phyloP scores from a whole-genome alignment of 345 rosid genomes.

The Hevea brasiliensis region DNA sequence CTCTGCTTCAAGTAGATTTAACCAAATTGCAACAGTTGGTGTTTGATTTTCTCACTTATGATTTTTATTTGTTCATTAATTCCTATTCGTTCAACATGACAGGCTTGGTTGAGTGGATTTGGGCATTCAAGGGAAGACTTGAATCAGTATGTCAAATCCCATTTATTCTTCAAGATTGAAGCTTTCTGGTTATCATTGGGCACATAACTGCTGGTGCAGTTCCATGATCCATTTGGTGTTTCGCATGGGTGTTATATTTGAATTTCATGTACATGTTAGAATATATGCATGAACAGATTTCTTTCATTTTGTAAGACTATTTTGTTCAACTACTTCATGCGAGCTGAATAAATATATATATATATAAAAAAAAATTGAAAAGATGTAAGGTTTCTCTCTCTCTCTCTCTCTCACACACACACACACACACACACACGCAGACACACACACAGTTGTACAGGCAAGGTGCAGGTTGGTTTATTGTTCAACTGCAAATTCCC shows the following conservation, averaged over 20 bases:
- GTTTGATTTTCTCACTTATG: background rate
- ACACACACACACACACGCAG: too few relatives aligned
- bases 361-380: too few relatives aligned
- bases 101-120: slow-evolving; percentile 11
- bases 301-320: slow-evolving; percentile 17
- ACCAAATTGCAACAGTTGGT: background rate
- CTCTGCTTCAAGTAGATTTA: background rate
- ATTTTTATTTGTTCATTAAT: background rate
- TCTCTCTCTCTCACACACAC: background rate
- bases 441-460: background rate
- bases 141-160: background rate
- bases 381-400: too few relatives aligned
- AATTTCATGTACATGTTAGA: slow-evolving; percentile 8
- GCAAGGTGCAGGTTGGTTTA: background rate
- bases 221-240: slow-evolving; percentile 1
- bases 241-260: slow-evolving; percentile 1
- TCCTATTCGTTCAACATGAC: background rate
- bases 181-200: background rate
- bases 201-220: background rate
- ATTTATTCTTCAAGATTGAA: background rate
- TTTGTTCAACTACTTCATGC: slow-evolving; percentile 4
- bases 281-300: slow-evolving; percentile 10
- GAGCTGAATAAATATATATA: slow-evolving; percentile 13
- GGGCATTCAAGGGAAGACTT: slow-evolving; percentile 9
- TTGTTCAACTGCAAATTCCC: background rate